A percentile compares a stretch with the other conserved stretches of the same genome.
phyloP scores from a whole-genome alignment of 1,284 basidiomycete genomes.

The Ganoderma resinaceum region DNA sequence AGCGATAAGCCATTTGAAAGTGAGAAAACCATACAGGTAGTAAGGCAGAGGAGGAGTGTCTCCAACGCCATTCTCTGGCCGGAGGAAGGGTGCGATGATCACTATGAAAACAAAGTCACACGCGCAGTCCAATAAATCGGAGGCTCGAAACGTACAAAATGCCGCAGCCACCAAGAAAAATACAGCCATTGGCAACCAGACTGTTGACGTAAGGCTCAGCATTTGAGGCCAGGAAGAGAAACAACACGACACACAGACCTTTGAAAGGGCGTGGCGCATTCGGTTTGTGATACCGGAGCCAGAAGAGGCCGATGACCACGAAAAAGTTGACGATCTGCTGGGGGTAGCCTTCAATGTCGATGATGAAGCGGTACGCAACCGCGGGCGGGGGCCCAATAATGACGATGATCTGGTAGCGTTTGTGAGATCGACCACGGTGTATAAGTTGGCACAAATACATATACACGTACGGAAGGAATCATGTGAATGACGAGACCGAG shows the following conservation, averaged over 20 bases:
- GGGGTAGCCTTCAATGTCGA: conserved; percentile 67
- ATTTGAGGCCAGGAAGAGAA: not conserved
- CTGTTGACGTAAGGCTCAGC: conserved; percentile 35
- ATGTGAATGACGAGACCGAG: conserved; percentile 67
- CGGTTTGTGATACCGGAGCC: conserved; percentile 59
- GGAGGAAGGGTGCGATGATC: conserved; percentile 62
- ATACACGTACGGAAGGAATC: conserved; percentile 55
- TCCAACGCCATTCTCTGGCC: conserved; percentile 58
- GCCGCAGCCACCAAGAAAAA: conserved; percentile 61
- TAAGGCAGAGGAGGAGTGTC: conserved; percentile 68
- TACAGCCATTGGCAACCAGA: conserved; percentile 62
- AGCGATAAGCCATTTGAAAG: not conserved
- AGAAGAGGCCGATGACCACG: conserved; percentile 64
- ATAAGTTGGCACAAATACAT: conserved; percentile 40
- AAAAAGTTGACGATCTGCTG: conserved; percentile 62
- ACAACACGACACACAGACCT: conserved; percentile 37
- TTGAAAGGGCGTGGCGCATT: conserved; percentile 60
- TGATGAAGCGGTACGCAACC: conserved; percentile 73
- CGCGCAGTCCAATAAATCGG: not conserved
- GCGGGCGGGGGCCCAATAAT: conserved; percentile 63
- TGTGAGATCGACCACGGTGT: not conserved
- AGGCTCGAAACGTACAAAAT: conserved; percentile 49
- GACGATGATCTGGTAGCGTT: conserved; percentile 51
- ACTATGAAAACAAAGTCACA: conserved; percentile 41
- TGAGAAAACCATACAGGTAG: conserved; percentile 51